Base-by-base conservation (phyloP, 2,329 filamentous ascomycete genomes). In the Cladosporium oxysporum region DNA sequence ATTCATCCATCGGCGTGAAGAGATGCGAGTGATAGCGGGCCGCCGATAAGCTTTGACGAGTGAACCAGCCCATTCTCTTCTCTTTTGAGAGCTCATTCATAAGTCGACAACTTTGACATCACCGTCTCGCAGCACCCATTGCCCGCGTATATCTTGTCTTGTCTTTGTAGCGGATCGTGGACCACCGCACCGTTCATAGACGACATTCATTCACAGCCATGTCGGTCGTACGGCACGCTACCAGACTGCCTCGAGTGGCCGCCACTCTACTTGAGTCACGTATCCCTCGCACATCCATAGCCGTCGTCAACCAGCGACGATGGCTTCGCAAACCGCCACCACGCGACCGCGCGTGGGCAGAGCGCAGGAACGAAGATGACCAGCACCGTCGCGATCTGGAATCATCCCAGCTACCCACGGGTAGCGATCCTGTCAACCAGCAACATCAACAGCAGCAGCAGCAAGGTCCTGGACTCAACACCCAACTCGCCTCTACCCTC, bases 401-500 rank as follows among this genome's bases (percentile, higher is more conserved):
- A 28, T 53, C 47, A 16, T 47, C 63, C 21, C 67, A 62, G 28
- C 59, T 63, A 16, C 26, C 28, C 7, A 35, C 62, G 44, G 58
- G 50, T 52, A 18, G n/a, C 33, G 23, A 41, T 18, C 35, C 28
- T 26, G 23, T 18, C 3, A 64, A 67, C 31, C 49, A 70, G 11
- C 63, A 66, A 33, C 67, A 67, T 52, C 67, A 64, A 50, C 66
- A 44, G 4, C 41, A 47, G 6, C 41, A 47, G 41, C 41, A 53
- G 52, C 31, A 65, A 50, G 47, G 44, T 8, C 62, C 62, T 33
- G 50, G 50, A 33, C 61, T 57, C 26, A 63, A 63, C 68, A 65
- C 57, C 58, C 77, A 83, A 66, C 78, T 80, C 57, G 77, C 82
- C 26, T 79, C 82, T 33, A 75, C 77, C 41, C 79, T 86, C 58